Base-by-base conservation (phyloP, 2,329 filamentous ascomycete species). In the Aspergillus unguis region DNA sequence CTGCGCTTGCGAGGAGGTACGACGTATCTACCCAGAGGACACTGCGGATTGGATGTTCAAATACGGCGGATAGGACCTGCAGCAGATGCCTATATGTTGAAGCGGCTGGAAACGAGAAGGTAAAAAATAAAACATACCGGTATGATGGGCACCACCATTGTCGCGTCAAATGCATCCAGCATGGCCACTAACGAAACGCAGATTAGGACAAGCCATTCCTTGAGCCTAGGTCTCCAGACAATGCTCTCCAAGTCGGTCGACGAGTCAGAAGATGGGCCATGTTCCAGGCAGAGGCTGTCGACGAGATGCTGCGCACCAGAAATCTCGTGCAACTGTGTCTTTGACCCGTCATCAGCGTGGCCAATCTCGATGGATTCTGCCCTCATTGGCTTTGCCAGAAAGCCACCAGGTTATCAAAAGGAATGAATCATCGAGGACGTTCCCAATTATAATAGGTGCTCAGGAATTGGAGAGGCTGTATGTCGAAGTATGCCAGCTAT, bases 21-120 rank as follows among this genome's bases (percentile, higher is more conserved):
- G 73, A 71, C 0, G 77, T 75, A 2, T 75, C 77, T 9, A 76
- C 70, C 80, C 79, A 82, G 52, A 80, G 75, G 0, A 73, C 68
- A 43, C 72, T 68, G 7, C 32, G 73, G 57, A 56, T 67, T 53
- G 52, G 71, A 61, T 41, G 68, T 45, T 26, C 76, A 60, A 56
- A 71, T 56, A 11, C 62, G 42, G 37, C 73, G 62, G 58, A 78
- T 58, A 58, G 62, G 57, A 68, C 45, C 58, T 69, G 43, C 27
- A 4, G 25, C 28, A 5, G 35, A 44, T 44, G 38, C 23, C 43
- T 52, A n/a, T 33, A 31, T 36, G 43, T 50, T 50, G 43, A 49
- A 35, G 46, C 37, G 5, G 7, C 11, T 23, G 11, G 41, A 48
- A 23, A 41, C 28, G 11, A n/a, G 37, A 23, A 48, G 32, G 27